Base-by-base conservation (phyloP, 1,284 basidiomycete genomes). In the Vanrija sp. region DNA sequence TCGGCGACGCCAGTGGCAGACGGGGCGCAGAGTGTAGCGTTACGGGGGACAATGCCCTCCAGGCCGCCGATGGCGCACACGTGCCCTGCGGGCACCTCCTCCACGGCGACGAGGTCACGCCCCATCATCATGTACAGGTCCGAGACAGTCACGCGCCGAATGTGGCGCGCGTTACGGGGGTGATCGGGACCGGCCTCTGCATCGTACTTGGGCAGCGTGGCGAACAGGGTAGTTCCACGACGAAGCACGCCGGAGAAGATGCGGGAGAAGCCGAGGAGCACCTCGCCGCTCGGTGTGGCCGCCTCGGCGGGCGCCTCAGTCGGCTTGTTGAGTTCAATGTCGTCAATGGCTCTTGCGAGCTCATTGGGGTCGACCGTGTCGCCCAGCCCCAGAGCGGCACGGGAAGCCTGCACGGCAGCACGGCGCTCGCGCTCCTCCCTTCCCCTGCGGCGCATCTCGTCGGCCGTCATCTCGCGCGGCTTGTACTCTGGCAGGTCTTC, bases 101-200 rank as follows among this genome's bases (percentile, higher is more conserved):
- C 81, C 4, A 97, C 91, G 0, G 86, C 81, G 0, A 91, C 84
- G 18, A 99, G 82, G 68, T 98, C 94, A 40, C 91, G 81, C 3
- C 96, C 96, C 96, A 99, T 98, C 90, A 98, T 97, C 64, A 89
- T 86, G 78, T 98, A 99, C 52, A 99, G 76, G 6, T 86, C 86
- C 58, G 86, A 83, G 6, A 93, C 83, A 19, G 78, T 81, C 16
- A 87, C 81, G 9, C 79, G 74, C n/a, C 63, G 69, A 46, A 93
- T 65, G 69, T 89, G 83, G 61, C 83, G 84, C n/a, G 75, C 78
- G 74, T 96, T 95, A 29, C 78, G 75, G 8, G 86, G 82, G 66
- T 95, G 86, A 1, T 78, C 78, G 0, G 88, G 85, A 3, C 81
- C 81, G 5, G 90, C 78, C 1, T 81, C 61, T n/a, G 83, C 69